Base-by-base conservation (phyloP, 805 yeast genomes). In the Metschnikowia reukaufii region DNA sequence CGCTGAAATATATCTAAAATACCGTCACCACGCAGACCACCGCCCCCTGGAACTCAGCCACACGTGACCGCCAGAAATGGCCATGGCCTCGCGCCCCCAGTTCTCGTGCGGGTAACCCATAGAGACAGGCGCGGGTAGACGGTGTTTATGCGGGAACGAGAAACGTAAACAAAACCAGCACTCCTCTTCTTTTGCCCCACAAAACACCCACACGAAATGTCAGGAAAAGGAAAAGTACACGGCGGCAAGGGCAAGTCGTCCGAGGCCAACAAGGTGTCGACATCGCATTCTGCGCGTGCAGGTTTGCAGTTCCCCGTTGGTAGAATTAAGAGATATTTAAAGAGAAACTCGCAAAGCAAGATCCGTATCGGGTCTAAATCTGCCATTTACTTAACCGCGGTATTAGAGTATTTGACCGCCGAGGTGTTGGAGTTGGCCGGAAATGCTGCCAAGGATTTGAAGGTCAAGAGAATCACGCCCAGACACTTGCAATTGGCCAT, bases 231-330 rank as follows among this genome's bases (percentile, higher is more conserved):
- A 58, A 92, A 92, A 81, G 89, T 84, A 50, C 91, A 87, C 69
- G 97, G 98, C 58, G 97, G 97, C 65, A 92, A 91, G 74, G 97
- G 97, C 59, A 91, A 91, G 70, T 84, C 95, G 20, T 88, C 96
- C 29, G 77, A 72, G 51, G 54, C 64, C 41, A 88, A 88, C 66
- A 86, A 84, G 67, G 72, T 74, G 41, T 78, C 92, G 18, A 91
- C 86, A 59, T 87, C 96, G 12, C 96, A 91, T 59, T 88, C 96
- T 5, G 96, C 96, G 8, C 84, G 95, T 68, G 97, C 97, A 21
- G 97, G 97, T 20, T 75, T 90, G 66, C 94, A 86, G 67, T 94
- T 94, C 75, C 99, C 99, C 42, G 98, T 95, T 32, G 99, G 99
- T 50, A 89, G 99, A 84, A 90, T 94, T 60, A 92, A 94, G 81